phyloP scores from a whole-genome alignment of 2,329 filamentous ascomycete species.

The Pestalotiopsis sp. region DNA sequence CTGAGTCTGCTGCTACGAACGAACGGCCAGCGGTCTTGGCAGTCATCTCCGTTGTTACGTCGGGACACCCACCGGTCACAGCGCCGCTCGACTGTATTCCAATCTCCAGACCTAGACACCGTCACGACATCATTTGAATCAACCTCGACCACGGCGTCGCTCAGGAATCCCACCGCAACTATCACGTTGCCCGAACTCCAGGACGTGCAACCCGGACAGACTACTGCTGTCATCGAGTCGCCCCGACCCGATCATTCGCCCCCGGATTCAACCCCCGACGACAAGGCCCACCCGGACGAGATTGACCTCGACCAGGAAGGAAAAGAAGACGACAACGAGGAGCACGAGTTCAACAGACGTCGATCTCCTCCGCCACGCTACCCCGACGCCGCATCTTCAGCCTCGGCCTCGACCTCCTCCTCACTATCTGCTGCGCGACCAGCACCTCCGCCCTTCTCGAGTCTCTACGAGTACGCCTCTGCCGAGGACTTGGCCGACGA shows the following conservation, averaged over 20 bases:
- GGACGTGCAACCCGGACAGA: constrained; percentile 46
- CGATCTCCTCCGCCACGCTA: constrained; percentile 63
- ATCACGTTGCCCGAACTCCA: constrained; percentile 52
- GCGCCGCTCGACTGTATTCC: constrained; percentile 5
- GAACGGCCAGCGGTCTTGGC: not conserved
- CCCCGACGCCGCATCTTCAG: constrained; percentile 59
- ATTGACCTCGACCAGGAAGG: constrained; percentile 35
- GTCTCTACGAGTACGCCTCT: constrained; percentile 50
- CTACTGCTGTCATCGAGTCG: constrained; percentile 42
- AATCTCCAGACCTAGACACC: not conserved
- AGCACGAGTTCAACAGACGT: constrained; percentile 36
- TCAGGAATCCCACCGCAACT: constrained; percentile 25
- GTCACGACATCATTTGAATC: not conserved
- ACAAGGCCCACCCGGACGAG: constrained; percentile 23
- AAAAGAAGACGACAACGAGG: constrained; percentile 33
- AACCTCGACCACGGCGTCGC: constrained; percentile 11
- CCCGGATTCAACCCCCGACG: constrained; percentile 12
- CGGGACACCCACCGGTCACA: not conserved
- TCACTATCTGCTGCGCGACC: constrained; percentile 34
- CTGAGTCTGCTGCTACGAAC: not conserved
- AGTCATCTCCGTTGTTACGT: constrained; percentile 3
- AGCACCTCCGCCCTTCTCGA: constrained; percentile 62
- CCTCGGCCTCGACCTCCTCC: constrained; percentile 46
- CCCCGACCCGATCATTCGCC: constrained; percentile 26
- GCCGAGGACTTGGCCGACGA: constrained; percentile 31